Conservation (phyloP, 352 stramenopile genomes). For the Phytophthora foliorum region DNA sequence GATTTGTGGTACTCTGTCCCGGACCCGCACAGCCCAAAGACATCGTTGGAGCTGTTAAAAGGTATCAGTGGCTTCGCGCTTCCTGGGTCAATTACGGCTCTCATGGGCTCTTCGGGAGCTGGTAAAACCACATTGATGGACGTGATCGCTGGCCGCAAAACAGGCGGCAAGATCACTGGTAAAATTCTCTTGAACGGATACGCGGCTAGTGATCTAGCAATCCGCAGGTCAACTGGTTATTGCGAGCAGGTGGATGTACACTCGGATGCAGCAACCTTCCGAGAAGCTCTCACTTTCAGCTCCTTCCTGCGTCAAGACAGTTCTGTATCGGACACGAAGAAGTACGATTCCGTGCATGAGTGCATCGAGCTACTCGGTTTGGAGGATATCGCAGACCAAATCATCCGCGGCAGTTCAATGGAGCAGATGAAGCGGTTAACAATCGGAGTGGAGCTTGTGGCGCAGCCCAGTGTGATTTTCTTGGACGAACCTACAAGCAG, state of each 20-base stretch:
- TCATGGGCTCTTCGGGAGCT: constrained; percentile 73
- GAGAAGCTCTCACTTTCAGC: constrained; percentile 42
- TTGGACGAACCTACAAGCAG: constrained; percentile 61
- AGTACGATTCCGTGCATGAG: constrained; percentile 38
- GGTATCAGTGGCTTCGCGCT: constrained; percentile 31
- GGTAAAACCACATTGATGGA: constrained; percentile 36
- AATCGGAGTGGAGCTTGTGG: constrained; percentile 55
- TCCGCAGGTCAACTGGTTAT: constrained; percentile 24
- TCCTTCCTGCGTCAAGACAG: constrained; percentile 71
- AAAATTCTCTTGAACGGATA: constrained; percentile 35
- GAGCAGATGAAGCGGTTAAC: constrained; percentile 38
- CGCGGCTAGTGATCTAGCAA: constrained; percentile 25
- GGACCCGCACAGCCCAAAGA: constrained; percentile 44
- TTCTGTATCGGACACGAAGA: constrained; percentile 35
- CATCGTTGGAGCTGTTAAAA: constrained; percentile 46
- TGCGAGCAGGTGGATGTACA: constrained; percentile 26
- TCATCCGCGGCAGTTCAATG: constrained; percentile 46
- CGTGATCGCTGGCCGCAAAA: constrained; percentile 29
- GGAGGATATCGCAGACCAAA: constrained; percentile 61
- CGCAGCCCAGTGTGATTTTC: constrained; percentile 56
- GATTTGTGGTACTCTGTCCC: constrained; percentile 66
- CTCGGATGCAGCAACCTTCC: constrained; percentile 20
- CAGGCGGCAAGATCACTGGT: constrained; percentile 24
- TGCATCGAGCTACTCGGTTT: constrained; percentile 85
- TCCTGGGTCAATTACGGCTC: constrained; percentile 37